A percentile compares a stretch with the other conserved stretches of the same genome.
These are phyloP conservation scores for Erythrophleum ivorense DNA, from an alignment of 331 rosid species.

Conservation along the genomic window DNA sequence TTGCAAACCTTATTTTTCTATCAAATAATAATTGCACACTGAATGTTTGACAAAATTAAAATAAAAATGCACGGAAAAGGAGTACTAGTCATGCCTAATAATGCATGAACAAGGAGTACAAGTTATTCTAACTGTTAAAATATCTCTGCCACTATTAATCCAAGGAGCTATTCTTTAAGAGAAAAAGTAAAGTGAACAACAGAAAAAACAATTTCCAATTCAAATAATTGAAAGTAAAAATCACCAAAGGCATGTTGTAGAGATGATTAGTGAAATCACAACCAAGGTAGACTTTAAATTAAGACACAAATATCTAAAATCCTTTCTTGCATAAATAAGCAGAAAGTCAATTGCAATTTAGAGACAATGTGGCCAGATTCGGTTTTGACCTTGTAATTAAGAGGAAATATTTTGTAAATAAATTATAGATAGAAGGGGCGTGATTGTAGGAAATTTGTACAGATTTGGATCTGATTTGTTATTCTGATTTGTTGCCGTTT, in stretches of 20 bases:
- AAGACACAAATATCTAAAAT: not conserved
- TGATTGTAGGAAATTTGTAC: no score
- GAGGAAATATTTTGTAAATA: no score
- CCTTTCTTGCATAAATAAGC: not conserved
- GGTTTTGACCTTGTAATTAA: no score
- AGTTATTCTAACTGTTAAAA: not conserved
- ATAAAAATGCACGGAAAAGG: not conserved
- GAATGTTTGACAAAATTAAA: not conserved
- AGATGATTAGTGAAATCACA: not conserved
- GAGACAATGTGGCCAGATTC: not conserved
- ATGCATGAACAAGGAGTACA: conserved; percentile 14
- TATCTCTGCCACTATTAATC: not conserved
- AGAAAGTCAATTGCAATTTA: conserved; percentile 9
- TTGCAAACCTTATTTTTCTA: not conserved
- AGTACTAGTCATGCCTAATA: conserved; percentile 8
- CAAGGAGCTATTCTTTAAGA: not conserved
- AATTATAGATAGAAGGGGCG: no score
- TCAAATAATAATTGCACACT: not conserved
- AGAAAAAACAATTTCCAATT: not conserved
- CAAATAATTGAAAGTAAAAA: not conserved
- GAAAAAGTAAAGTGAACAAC: not conserved
- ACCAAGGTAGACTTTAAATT: not conserved
- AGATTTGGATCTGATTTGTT: no score
- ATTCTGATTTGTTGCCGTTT: no score
- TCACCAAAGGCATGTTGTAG: not conserved